These are phyloP conservation scores for Notholithocarpus densiflorus DNA, from an alignment of 306 rosid genomes.

Conservation along the genomic window DNA sequence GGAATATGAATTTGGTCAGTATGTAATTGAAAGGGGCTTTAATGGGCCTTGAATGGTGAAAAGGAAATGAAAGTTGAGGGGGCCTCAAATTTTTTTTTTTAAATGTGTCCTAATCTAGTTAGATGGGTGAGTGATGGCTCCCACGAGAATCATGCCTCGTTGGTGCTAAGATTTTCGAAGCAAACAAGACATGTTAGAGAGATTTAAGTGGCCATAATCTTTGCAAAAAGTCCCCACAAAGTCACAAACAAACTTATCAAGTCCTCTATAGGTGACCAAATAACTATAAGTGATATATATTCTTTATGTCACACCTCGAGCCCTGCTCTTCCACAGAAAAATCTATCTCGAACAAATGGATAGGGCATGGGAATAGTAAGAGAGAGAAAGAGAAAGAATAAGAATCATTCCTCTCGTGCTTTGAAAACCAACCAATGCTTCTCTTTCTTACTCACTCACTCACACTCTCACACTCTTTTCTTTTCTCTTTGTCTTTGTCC, in stretches of 20 bases:
- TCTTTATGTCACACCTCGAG: conserved; percentile 49
- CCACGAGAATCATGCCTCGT: conserved; percentile 42
- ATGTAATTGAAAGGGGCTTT: not conserved
- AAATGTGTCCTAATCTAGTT: conserved; percentile 24
- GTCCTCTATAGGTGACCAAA: conserved; percentile 47
- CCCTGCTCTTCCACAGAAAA: conserved; percentile 42
- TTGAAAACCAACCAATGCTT: conserved; percentile 16
- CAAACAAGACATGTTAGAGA: conserved; percentile 51
- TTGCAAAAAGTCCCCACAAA: conserved; percentile 49
- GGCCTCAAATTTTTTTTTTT: not conserved
- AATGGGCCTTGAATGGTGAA: not conserved
- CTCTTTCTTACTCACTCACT: not conserved
- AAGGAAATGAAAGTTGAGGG: not conserved
- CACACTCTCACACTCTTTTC: not conserved
- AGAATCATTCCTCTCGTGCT: conserved; percentile 53
- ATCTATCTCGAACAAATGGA: conserved; percentile 63
- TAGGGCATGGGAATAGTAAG: conserved; percentile 16
- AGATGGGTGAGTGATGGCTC: conserved; percentile 37
- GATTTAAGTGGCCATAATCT: conserved; percentile 47
- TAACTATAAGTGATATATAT: conserved; percentile 16
- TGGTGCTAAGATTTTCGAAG: conserved; percentile 41
- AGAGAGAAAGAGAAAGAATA: conserved; percentile 17
- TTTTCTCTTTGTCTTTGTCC: not conserved
- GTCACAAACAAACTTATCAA: conserved; percentile 28
- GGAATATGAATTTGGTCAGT: not conserved